A percentile compares a stretch with the other conserved stretches of the same genome.
Conservation (phyloP, 441 rosid species). For the Metrosideros polymorpha region DNA sequence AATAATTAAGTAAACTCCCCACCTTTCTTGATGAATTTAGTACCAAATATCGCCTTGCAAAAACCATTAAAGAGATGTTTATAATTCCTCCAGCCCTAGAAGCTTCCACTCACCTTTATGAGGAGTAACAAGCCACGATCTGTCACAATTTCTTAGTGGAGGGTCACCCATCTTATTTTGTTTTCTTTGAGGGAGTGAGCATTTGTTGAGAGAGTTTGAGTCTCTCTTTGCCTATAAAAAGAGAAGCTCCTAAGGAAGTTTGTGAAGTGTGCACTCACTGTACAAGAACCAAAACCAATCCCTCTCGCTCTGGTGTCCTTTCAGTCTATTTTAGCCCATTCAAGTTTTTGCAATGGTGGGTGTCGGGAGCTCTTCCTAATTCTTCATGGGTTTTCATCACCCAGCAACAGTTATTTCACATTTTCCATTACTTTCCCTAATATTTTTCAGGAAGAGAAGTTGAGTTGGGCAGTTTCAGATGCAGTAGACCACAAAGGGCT, state of each 20-base stretch:
- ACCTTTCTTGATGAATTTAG: neutral
- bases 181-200: neutral
- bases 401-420: neutral
- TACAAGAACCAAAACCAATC: neutral
- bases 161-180: constrained; percentile 1
- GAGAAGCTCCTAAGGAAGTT: constrained; percentile 1
- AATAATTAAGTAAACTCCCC: neutral
- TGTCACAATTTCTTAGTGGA: constrained; percentile 21
- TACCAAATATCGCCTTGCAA: neutral
- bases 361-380: neutral
- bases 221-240: constrained; percentile 25
- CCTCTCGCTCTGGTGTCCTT: neutral
- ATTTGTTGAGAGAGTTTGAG: neutral
- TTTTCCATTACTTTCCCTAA: neutral
- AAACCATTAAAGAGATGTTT: no score
- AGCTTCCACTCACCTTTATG: constrained; percentile 16
- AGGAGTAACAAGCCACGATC: constrained; percentile 2
- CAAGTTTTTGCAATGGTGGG: constrained; percentile 21
- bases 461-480: constrained; percentile 40
- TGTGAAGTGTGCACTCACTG: neutral
- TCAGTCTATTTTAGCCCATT: neutral
- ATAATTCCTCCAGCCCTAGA: neutral
- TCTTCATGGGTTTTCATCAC: neutral
- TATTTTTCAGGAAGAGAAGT: constrained; percentile 32
- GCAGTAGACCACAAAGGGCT: constrained; percentile 41